Conservation (phyloP, 2,329 filamentous ascomycete genomes). For the Colletotrichum chrysophilum region DNA sequence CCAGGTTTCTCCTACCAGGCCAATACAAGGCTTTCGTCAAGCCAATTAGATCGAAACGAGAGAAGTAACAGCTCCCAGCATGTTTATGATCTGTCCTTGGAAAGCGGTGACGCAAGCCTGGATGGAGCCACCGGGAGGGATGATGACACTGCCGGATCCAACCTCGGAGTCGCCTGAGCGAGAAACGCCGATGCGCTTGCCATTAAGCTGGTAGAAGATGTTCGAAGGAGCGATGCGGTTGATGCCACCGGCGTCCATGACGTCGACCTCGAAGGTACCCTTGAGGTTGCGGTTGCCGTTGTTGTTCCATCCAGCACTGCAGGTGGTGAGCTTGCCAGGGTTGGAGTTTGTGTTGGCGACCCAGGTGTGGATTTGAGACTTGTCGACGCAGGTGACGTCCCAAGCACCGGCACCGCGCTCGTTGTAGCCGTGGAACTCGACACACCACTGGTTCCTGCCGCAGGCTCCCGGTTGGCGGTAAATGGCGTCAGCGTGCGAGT, state of each 20-base stretch:
- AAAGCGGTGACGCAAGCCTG: background rate
- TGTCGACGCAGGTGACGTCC: background rate
- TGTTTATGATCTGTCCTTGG: background rate
- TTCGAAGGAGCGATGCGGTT: background rate
- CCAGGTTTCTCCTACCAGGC: no score
- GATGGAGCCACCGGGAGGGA: background rate
- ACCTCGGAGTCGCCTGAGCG: background rate
- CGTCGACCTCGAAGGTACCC: background rate
- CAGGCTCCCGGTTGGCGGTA: background rate
- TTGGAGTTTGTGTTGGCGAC: background rate
- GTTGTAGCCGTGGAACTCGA: background rate
- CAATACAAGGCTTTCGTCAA: background rate
- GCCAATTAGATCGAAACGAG: background rate
- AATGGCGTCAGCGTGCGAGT: background rate
- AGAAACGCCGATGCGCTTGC: background rate
- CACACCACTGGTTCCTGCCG: background rate
- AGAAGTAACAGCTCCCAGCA: background rate
- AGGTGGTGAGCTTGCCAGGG: background rate
- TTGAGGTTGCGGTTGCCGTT: background rate
- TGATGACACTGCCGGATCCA: background rate
- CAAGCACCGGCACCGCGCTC: background rate
- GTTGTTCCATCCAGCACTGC: constrained; percentile 3
- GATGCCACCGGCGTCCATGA: background rate
- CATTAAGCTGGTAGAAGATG: background rate
- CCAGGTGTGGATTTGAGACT: background rate